Conservation (phyloP, 257 asterid genomes). For the Handroanthus guayacan region DNA sequence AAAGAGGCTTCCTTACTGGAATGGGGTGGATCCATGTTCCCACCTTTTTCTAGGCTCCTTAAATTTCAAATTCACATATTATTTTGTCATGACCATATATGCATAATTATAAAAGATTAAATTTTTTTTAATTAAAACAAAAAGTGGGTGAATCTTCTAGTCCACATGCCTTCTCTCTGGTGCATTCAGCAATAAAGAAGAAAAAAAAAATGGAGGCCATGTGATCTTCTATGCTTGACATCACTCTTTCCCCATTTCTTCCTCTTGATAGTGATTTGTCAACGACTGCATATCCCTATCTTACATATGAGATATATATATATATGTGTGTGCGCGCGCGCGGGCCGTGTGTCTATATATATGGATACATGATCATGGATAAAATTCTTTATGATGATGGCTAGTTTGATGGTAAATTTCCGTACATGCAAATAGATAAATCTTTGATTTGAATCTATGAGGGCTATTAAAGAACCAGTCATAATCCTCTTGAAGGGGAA, state of each 20-base stretch:
- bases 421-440: too few species aligned
- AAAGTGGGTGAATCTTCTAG: constrained; percentile 44
- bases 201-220: constrained; percentile 54
- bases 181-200: constrained; percentile 31
- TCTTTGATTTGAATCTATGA: too few species aligned
- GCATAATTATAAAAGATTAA: constrained; percentile 9
- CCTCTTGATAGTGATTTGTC: constrained; percentile 61
- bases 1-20: constrained; percentile 50
- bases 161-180: constrained; percentile 58
- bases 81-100: background rate
- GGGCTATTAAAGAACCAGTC: too few species aligned
- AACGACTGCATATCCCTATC: constrained; percentile 42
- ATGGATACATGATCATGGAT: too few species aligned
- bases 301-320: background rate
- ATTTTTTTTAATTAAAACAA: constrained; percentile 12
- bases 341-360: too few species aligned
- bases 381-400: too few species aligned
- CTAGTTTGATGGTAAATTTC: too few species aligned
- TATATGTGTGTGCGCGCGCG: too few species aligned
- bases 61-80: background rate
- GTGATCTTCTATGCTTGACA: constrained; percentile 60
- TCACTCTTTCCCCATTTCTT: constrained; percentile 41
- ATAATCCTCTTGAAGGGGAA: too few species aligned
- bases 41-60: constrained; percentile 34
- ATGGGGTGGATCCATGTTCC: constrained; percentile 67